Evolutionary conservation across 345 rosid species (phyloP).

Genomic region (Arabis hirsuta): DNA sequence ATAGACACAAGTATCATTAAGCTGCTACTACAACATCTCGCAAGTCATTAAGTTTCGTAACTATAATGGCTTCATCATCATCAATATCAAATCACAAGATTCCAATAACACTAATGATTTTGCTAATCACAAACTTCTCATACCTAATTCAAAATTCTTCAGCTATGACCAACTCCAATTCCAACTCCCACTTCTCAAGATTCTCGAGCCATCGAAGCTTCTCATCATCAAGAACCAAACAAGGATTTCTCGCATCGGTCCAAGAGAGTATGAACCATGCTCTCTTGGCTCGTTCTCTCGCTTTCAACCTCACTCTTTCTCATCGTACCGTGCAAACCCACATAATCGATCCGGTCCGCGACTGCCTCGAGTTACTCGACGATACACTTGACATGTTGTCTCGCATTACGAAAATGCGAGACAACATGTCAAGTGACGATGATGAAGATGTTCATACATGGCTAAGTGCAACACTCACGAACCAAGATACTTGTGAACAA

Average conservation of each 20-base stretch:
- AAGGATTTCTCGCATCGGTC: constrained; percentile 48
- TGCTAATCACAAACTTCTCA: constrained; percentile 26
- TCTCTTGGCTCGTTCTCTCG: constrained; percentile 43
- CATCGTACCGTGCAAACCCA: constrained; percentile 14
- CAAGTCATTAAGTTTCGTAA: constrained; percentile 25
- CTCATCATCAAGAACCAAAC: constrained; percentile 37
- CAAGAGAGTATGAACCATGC: constrained; percentile 46
- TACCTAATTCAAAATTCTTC: constrained; percentile 27
- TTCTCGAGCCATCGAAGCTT: constrained; percentile 40
- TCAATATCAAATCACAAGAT: constrained; percentile 23
- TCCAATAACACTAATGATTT: constrained; percentile 14
- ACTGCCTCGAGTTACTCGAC: constrained; percentile 59
- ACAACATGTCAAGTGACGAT: background rate
- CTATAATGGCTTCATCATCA: constrained; percentile 36
- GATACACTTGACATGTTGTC: constrained; percentile 54
- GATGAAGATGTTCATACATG: constrained; percentile 56
- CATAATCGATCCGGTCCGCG: constrained; percentile 36
- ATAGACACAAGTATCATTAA: constrained; percentile 29
- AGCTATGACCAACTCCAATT: constrained; percentile 17
- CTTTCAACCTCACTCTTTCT: constrained; percentile 41
- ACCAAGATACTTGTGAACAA: constrained; percentile 57
- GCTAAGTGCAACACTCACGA: constrained; percentile 63
- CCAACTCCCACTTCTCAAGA: constrained; percentile 54
- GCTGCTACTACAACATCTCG: constrained; percentile 20
- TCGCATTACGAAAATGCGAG: constrained; percentile 23